Evolutionary conservation across 2,329 filamentous ascomycete species (phyloP).

Genomic region (Fusarium piperis): DNA sequence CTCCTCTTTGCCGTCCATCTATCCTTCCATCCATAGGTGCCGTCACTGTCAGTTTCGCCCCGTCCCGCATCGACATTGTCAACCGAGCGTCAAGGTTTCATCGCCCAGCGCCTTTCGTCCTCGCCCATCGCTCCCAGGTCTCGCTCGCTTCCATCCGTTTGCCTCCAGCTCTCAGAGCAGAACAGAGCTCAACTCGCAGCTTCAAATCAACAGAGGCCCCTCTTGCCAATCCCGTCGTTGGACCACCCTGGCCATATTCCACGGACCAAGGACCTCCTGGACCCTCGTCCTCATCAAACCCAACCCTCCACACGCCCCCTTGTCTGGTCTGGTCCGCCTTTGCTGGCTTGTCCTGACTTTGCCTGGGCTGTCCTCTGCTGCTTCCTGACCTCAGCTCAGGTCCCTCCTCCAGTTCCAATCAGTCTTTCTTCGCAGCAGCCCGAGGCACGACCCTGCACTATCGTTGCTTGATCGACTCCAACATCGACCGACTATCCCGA

Average conservation of each 20-base stretch:
- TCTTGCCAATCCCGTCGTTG: conserved; percentile 34
- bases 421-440: conserved; percentile 27
- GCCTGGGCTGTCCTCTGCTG: conserved; percentile 22
- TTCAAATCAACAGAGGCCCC: conserved; percentile 23
- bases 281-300: conserved; percentile 43
- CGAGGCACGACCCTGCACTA: conserved; percentile 34
- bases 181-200: conserved; percentile 1
- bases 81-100: conserved; percentile 18
- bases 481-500: conserved; percentile 21
- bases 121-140: background rate
- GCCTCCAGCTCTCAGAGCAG: conserved; percentile 1
- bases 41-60: conserved; percentile 14
- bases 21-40: background rate
- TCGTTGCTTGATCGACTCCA: conserved; percentile 23
- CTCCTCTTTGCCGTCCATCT: conserved; percentile 14
- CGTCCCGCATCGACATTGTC: conserved; percentile 21
- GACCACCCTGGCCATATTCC: conserved; percentile 33
- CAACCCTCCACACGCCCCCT: conserved; percentile 42
- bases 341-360: conserved; percentile 25
- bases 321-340: conserved; percentile 25
- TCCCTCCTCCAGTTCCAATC: conserved; percentile 28
- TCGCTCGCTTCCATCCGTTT: conserved; percentile 30
- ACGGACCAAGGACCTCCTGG: conserved; percentile 26
- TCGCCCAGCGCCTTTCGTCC: background rate
- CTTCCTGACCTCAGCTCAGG: conserved; percentile 27